Percentiles rank a stretch among this genome's conserved stretches.
These are phyloP conservation scores for Diaporthe sp. DNA, from an alignment of 2,329 filamentous ascomycete genomes.

Conservation along the genomic window DNA sequence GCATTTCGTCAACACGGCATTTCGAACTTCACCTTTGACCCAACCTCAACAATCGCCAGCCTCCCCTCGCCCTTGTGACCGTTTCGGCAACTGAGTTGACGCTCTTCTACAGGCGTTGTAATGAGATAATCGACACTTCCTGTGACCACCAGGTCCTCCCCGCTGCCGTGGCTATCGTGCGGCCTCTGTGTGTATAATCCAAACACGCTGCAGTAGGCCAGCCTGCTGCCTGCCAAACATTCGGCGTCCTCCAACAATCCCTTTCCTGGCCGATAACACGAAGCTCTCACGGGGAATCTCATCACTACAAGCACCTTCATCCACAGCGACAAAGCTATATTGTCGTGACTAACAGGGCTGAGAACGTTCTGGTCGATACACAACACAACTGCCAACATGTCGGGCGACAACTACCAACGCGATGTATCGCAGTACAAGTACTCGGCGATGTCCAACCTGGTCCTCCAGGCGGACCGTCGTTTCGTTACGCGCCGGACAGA, in stretches of 20 bases:
- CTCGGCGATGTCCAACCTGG: constrained; percentile 99
- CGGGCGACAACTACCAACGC: constrained; percentile 73
- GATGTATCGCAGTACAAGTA: constrained; percentile 99
- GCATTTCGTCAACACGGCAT: constrained; percentile 24
- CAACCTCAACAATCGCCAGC: not conserved
- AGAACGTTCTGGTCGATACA: not conserved
- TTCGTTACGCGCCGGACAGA: constrained; percentile 94
- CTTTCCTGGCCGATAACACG: not conserved
- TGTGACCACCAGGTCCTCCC: constrained; percentile 37
- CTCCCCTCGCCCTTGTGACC: not conserved
- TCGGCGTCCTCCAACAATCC: not conserved
- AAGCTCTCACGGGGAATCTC: not conserved
- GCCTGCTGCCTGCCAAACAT: not conserved
- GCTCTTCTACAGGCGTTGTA: constrained; percentile 28
- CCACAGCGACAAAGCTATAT: constrained; percentile 25
- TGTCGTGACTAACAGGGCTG: constrained; percentile 33
- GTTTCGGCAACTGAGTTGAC: constrained; percentile 10
- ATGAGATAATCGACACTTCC: constrained; percentile 40
- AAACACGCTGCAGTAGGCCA: constrained; percentile 11
- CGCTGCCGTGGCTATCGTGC: constrained; percentile 31
- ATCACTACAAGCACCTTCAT: constrained; percentile 18
- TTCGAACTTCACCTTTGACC: not conserved
- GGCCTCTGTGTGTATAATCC: constrained; percentile 14
- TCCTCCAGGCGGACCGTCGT: constrained; percentile 98
- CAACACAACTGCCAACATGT: constrained; percentile 68